These are phyloP conservation scores for Pseudocercospora ulei DNA, from an alignment of 2,329 filamentous ascomycete species.

Conservation along the genomic window DNA sequence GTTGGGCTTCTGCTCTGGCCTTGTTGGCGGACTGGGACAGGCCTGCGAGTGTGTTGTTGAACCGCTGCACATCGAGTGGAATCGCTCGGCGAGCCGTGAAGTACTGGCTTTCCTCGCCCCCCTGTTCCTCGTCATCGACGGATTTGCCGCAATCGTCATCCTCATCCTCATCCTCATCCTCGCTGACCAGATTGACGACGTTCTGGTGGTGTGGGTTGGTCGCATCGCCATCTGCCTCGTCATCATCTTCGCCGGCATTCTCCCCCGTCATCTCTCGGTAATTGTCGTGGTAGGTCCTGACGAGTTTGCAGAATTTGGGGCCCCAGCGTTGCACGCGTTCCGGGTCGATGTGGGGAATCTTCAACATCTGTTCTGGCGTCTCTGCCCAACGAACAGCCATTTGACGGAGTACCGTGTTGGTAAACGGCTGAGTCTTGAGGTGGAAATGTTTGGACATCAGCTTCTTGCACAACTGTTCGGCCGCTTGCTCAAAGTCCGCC, in stretches of 20 bases:
- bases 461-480: conserved; percentile 51
- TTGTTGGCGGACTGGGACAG: conserved; percentile 5
- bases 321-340: conserved; percentile 57
- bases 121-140: conserved; percentile 10
- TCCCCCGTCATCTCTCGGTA: conserved; percentile 37
- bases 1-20: conserved; percentile 2
- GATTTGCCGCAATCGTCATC: conserved; percentile 5
- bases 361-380: conserved; percentile 51
- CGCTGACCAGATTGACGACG: conserved; percentile 42
- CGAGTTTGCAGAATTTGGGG: conserved; percentile 49
- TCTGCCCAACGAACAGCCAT: conserved; percentile 64
- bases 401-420: conserved; percentile 57
- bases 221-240: conserved; percentile 39
- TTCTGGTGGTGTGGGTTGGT: conserved; percentile 45
- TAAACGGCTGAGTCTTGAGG: conserved; percentile 54
- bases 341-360: conserved; percentile 53
- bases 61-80: background rate
- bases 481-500: conserved; percentile 55
- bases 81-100: background rate
- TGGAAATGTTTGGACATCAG: conserved; percentile 50
- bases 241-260: conserved; percentile 33
- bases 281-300: conserved; percentile 38
- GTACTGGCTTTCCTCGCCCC: conserved; percentile 6
- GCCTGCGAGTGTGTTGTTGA: conserved; percentile 1
- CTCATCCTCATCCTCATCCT: conserved; percentile 33